Percentiles rank a stretch among this genome's conserved stretches.
Evolutionary conservation across 1,139 yeast genomes (phyloP).

Genomic region (Debaryomyces singareniensis): DNA sequence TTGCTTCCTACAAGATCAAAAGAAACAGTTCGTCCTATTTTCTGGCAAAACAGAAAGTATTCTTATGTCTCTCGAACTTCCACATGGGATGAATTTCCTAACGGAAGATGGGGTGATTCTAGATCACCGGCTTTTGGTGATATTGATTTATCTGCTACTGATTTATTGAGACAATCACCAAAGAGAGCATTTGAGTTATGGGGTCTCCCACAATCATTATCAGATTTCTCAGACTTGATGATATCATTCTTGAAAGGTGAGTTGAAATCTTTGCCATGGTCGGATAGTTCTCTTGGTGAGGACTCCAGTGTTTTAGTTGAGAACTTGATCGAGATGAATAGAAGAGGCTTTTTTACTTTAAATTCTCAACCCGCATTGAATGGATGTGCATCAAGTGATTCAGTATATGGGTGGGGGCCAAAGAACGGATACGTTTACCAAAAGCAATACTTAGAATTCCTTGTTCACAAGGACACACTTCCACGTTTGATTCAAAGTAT

Average conservation of each 20-base stretch:
- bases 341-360: slow-evolving; percentile 67
- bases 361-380: slow-evolving; percentile 95
- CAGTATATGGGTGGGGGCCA: slow-evolving; percentile 94
- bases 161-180: slow-evolving; percentile 72
- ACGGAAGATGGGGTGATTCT: slow-evolving; percentile 94
- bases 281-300: slow-evolving; percentile 78
- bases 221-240: slow-evolving; percentile 59
- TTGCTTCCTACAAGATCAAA: slow-evolving; percentile 74
- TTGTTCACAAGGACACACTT: slow-evolving; percentile 57
- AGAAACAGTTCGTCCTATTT: slow-evolving; percentile 87
- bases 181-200: slow-evolving; percentile 77
- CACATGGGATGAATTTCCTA: slow-evolving; percentile 93
- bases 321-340: slow-evolving; percentile 56
- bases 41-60: slow-evolving; percentile 93
- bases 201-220: slow-evolving; percentile 66
- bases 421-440: slow-evolving; percentile 86
- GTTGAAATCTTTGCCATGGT: slow-evolving; percentile 84
- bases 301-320: slow-evolving; percentile 65
- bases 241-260: slow-evolving; percentile 63
- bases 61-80: slow-evolving; percentile 87
- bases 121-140: slow-evolving; percentile 93
- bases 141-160: slow-evolving; percentile 70
- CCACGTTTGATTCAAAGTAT: slow-evolving; percentile 27
- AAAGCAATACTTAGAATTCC: slow-evolving; percentile 82
- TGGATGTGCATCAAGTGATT: slow-evolving; percentile 67